Base-by-base conservation (phyloP, 2,329 filamentous ascomycete genomes). In the Sporothrix brasiliensis region DNA sequence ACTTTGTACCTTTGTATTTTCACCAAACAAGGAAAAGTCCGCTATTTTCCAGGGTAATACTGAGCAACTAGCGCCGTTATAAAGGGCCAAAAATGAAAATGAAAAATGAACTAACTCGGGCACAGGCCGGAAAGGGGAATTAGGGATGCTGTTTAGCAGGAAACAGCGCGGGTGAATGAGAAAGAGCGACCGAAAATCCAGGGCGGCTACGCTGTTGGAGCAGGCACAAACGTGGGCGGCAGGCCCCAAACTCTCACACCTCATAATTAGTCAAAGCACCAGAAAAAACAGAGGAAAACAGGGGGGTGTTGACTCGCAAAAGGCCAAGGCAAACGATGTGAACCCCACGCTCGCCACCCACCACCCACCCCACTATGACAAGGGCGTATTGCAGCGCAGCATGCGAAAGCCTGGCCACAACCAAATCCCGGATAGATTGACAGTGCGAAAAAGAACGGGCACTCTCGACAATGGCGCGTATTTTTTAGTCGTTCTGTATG, bases 331-430 rank as follows among this genome's bases (percentile, higher is more conserved):
- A 19, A 54, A 34, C 1, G 16, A 63, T 63, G 50, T 21, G 49
- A 67, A 69, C 54, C 56, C 67, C 67, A 69, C 67, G 67, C 67
- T 69, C 47, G 67, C 67, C 67, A 69, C 67, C 67, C 67, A 66
- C 47, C 63, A 58, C 66, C 47, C 63, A 58, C 66, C 67, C 53
- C 53, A 58, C 53, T 60, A 68, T 14, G 24, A 30, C 39, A 44
- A 44, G 39, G 58, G 58, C 58, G 39, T 61, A 63, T 63, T 47
- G 13, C 39, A 63, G 58, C n/a, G 58, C 41, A 61, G 58, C 39
- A 47, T 61, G n/a, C n/a, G 21, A 27, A 5, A 27, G 39, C 39
- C 39, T 47, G 21, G 39, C 56, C 56, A 44, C 34, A 58, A 19
- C 30, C 54, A 63, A n/a, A 56, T 30, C 53, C 53, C 49, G 47